A percentile compares a stretch with the other conserved stretches of the same genome.
Evolutionary conservation across 257 asterid genomes (phyloP).

Genomic region (Lithospermum erythrorhizon): DNA sequence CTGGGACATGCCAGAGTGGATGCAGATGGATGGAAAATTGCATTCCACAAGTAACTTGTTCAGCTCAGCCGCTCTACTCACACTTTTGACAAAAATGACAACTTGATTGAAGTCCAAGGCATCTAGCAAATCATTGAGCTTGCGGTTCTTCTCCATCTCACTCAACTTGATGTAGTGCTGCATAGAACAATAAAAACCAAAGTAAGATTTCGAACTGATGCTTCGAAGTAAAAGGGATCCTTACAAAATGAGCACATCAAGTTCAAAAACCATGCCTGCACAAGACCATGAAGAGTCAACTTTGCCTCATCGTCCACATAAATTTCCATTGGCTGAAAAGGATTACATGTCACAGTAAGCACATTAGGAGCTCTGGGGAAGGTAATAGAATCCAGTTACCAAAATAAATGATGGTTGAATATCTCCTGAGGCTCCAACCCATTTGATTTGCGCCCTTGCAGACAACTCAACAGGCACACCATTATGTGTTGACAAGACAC

Average conservation of each 20-base stretch:
- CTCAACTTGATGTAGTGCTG: constrained; percentile 95
- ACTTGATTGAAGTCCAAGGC: constrained; percentile 90
- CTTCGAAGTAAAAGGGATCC: too few species aligned
- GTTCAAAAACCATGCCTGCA: constrained; percentile 35
- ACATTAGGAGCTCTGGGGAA: constrained; percentile 4
- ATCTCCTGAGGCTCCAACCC: too few species aligned
- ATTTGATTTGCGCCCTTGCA: constrained; percentile 4
- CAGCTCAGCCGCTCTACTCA: constrained; percentile 75
- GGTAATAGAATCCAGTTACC: not conserved
- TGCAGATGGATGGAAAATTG: constrained; percentile 80
- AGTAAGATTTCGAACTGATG: too few species aligned
- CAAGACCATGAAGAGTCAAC: constrained; percentile 94
- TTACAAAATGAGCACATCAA: not conserved
- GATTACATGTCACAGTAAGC: constrained; percentile 34
- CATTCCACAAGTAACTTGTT: constrained; percentile 85
- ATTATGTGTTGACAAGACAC: constrained; percentile 18
- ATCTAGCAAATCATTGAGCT: constrained; percentile 78
- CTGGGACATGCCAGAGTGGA: constrained; percentile 94
- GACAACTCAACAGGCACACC: constrained; percentile 21
- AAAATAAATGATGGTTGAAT: not conserved
- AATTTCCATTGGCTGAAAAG: constrained; percentile 93
- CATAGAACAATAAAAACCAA: constrained; percentile 4
- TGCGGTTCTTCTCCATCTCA: constrained; percentile 78
- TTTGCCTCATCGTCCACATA: constrained; percentile 94
- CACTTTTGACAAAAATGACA: constrained; percentile 82